A percentile compares a stretch with the other conserved stretches of the same genome.
Evolutionary conservation across 2,329 filamentous ascomycete genomes (phyloP).

Genomic region (Juglanconis oblonga): DNA sequence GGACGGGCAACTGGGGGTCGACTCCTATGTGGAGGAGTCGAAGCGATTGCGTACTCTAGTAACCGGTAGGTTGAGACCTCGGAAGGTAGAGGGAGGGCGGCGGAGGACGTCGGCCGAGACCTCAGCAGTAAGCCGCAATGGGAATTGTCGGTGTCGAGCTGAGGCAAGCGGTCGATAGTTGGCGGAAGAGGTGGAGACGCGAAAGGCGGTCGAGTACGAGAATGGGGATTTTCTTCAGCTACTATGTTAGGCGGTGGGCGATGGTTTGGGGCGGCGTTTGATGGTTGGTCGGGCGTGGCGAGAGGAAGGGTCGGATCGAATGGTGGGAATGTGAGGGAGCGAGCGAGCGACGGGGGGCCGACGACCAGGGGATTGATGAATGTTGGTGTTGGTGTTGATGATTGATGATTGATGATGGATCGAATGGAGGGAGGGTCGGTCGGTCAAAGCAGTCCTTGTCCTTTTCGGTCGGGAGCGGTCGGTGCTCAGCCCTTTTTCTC

Average conservation of each 20-base stretch:
- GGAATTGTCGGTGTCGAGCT: conserved; percentile 14
- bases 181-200: conserved; percentile 9
- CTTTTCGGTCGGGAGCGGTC: background rate
- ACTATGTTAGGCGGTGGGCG: background rate
- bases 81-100: conserved; percentile 2
- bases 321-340: background rate
- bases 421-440: too few species aligned
- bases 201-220: conserved; percentile 4
- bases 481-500: conserved; percentile 1
- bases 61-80: conserved; percentile 3
- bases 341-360: conserved; percentile 1
- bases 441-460: background rate
- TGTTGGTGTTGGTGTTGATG: background rate
- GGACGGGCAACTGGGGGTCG: conserved; percentile 34
- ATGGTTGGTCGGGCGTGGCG: conserved; percentile 1
- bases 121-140: conserved; percentile 4
- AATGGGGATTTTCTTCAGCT: background rate
- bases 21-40: conserved; percentile 25
- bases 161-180: background rate
- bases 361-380: background rate
- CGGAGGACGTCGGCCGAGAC: conserved; percentile 2
- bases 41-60: conserved; percentile 1
- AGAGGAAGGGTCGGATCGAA: conserved; percentile 3
- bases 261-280: background rate
- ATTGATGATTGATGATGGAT: background rate